Conservation (phyloP, 202 grass and related monocot species). For the Panicum virgatum region DNA sequence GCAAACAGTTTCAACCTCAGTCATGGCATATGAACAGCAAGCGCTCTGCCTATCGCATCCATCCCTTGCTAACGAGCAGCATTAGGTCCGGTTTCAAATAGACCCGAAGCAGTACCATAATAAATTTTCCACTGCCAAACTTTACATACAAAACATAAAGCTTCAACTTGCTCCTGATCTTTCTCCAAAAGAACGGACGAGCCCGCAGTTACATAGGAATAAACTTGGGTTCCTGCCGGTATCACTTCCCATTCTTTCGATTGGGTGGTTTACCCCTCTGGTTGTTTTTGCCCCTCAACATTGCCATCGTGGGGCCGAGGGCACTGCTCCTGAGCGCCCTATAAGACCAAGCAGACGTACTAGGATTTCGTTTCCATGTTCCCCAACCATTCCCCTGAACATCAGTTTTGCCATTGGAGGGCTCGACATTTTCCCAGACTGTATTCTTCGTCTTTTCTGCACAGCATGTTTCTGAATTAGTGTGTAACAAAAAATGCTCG, state of each 20-base stretch:
- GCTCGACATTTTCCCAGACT: slow-evolving; percentile 45
- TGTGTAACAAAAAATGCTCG: slow-evolving; percentile 5
- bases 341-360: slow-evolving; percentile 75
- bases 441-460: slow-evolving; percentile 32
- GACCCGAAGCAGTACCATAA: background rate
- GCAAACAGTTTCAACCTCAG: background rate
- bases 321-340: slow-evolving; percentile 68
- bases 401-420: slow-evolving; percentile 33
- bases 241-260: slow-evolving; percentile 35
- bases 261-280: slow-evolving; percentile 38
- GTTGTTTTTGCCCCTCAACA: slow-evolving; percentile 58
- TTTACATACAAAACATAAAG: slow-evolving; percentile 17
- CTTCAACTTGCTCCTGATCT: background rate
- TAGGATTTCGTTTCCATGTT: slow-evolving; percentile 56
- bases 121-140: background rate
- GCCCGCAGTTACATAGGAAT: background rate
- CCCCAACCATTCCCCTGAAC: slow-evolving; percentile 68
- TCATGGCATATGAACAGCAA: background rate
- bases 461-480: background rate
- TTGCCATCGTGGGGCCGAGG: slow-evolving; percentile 68
- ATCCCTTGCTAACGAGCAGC: background rate
- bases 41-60: background rate
- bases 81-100: background rate
- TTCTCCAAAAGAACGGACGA: slow-evolving; percentile 5
- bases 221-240: background rate